Conservation (phyloP, 2,329 filamentous ascomycete genomes). For the Lizonia empirigonia region DNA sequence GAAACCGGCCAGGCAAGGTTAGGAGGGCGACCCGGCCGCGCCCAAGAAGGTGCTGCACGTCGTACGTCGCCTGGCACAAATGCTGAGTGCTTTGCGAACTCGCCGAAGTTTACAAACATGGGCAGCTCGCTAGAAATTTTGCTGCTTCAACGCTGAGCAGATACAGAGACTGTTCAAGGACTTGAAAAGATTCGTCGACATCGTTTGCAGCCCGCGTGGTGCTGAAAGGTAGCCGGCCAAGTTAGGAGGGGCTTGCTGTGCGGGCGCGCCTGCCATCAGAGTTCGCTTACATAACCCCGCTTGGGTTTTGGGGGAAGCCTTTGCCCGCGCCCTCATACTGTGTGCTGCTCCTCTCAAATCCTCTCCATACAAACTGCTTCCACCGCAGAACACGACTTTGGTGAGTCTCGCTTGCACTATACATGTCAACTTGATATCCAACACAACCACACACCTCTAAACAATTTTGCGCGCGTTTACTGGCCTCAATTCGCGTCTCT, state of each 20-base stretch:
- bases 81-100: neutral
- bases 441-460: conserved; percentile 35
- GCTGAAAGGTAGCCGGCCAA: conserved; percentile 21
- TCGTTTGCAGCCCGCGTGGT: conserved; percentile 20
- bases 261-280: conserved; percentile 17
- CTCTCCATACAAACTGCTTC: conserved; percentile 24
- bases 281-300: conserved; percentile 10
- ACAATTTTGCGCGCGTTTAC: conserved; percentile 43
- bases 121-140: neutral
- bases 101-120: neutral
- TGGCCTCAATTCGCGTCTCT: conserved; percentile 35
- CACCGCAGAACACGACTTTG: conserved; percentile 36
- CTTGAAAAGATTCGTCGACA: conserved; percentile 6
- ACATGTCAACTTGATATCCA: conserved; percentile 21
- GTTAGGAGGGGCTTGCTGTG: conserved; percentile 17
- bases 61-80: conserved; percentile 8
- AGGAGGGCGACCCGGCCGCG: conserved; percentile 7
- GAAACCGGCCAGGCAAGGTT: conserved; percentile 15
- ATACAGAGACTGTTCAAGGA: neutral
- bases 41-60: conserved; percentile 9
- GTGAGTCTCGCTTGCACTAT: conserved; percentile 42
- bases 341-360: conserved; percentile 25
- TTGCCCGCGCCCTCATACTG: conserved; percentile 11
- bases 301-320: conserved; percentile 4
- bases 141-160: neutral